phyloP scores from a whole-genome alignment of 495 filamentous ascomycete species.

The Daldinia bambusicola region DNA sequence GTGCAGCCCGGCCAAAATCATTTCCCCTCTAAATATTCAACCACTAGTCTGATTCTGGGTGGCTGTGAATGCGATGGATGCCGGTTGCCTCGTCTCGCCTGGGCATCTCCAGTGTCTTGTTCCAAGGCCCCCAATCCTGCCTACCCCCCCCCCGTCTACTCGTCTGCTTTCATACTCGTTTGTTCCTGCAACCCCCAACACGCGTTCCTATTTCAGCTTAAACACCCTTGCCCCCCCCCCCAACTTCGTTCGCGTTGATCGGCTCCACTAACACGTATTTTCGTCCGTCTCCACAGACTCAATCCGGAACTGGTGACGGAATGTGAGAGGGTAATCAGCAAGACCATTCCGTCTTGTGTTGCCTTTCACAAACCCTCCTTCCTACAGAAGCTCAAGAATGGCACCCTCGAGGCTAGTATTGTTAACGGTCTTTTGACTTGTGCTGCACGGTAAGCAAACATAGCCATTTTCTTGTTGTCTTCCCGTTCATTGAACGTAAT shows the following conservation, averaged over 20 bases:
- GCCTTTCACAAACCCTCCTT: slow-evolving; percentile 65
- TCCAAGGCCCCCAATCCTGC: slow-evolving; percentile 23
- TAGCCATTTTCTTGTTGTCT: slow-evolving; percentile 14
- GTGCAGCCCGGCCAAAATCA: slow-evolving; percentile 37
- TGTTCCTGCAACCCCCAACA: slow-evolving; percentile 40
- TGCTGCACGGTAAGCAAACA: slow-evolving; percentile 56
- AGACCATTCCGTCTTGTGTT: slow-evolving; percentile 62
- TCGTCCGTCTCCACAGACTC: slow-evolving; percentile 52
- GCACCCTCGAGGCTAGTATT: slow-evolving; percentile 57
- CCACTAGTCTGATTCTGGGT: slow-evolving; percentile 29
- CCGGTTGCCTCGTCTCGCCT: slow-evolving; percentile 48
- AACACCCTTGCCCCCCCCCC: slow-evolving; percentile 40
- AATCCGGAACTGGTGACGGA: slow-evolving; percentile 60
- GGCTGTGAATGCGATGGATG: slow-evolving; percentile 40
- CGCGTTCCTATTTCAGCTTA: slow-evolving; percentile 36
- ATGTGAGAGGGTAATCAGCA: slow-evolving; percentile 62
- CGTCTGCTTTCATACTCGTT: slow-evolving; percentile 14
- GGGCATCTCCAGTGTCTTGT: slow-evolving; percentile 42
- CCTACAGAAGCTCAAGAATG: slow-evolving; percentile 60
- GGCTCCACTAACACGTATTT: slow-evolving; percentile 47
- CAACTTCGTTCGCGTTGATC: slow-evolving; percentile 45
- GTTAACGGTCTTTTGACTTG: slow-evolving; percentile 61
- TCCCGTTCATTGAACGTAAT: slow-evolving; percentile 12
- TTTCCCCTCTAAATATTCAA: slow-evolving; percentile 30
- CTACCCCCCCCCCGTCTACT: slow-evolving; percentile 8